These are phyloP conservation scores for Didymella segeticola DNA, from an alignment of 2,329 filamentous ascomycete genomes.

Conservation along the genomic window DNA sequence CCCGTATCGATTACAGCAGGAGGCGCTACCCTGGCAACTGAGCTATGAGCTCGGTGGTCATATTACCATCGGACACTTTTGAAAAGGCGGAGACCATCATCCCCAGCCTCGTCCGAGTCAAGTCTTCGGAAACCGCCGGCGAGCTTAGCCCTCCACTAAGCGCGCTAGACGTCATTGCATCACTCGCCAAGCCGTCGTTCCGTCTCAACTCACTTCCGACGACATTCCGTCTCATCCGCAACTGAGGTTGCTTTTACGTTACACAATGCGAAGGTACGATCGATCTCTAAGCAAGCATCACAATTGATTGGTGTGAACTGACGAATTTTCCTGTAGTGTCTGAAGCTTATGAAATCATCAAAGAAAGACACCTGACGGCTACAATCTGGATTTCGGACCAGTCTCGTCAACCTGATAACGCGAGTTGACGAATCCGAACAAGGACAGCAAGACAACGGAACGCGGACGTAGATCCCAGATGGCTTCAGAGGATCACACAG, in stretches of 20 bases:
- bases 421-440: not conserved
- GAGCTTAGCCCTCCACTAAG: constrained; percentile 2
- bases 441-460: not conserved
- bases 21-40: not conserved
- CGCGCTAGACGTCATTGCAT: constrained; percentile 9
- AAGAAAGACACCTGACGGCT: not conserved
- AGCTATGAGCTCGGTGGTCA: not conserved
- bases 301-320: constrained; percentile 3
- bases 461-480: not conserved
- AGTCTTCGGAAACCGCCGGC: constrained; percentile 7
- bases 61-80: not conserved
- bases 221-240: constrained; percentile 9
- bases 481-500: not conserved
- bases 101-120: not conserved
- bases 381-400: not conserved
- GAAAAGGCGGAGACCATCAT: not conserved
- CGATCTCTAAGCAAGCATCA: not conserved
- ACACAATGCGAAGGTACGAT: constrained; percentile 13
- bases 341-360: not conserved
- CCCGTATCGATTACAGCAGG: not conserved
- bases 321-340: not conserved
- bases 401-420: not conserved
- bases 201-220: constrained; percentile 5
- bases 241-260: constrained; percentile 8
- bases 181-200: not conserved